phyloP scores from a whole-genome alignment of 2,329 filamentous ascomycete species.

The Stagonosporopsis rhizophila region DNA sequence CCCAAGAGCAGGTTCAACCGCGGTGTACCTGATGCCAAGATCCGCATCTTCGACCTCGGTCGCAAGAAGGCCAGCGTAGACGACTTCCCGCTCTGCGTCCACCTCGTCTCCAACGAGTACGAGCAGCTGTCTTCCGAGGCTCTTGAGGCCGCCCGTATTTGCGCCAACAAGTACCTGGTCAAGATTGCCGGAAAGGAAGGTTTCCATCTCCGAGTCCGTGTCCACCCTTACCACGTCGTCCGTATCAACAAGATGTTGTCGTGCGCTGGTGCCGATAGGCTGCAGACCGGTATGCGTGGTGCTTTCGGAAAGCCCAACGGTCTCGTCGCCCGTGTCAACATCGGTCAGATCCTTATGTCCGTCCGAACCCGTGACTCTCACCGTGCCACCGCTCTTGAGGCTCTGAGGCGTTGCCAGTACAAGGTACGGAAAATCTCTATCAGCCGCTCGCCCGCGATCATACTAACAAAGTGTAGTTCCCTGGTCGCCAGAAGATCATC shows the following conservation, averaged over 20 bases:
- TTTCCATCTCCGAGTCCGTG: slow-evolving; percentile 77
- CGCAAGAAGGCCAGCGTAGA: slow-evolving; percentile 99
- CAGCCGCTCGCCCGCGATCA: not conserved
- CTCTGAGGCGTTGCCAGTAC: slow-evolving; percentile 98
- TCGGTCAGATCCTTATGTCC: slow-evolving; percentile 97
- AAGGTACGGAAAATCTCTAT: slow-evolving; percentile 62
- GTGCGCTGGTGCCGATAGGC: slow-evolving; percentile 99
- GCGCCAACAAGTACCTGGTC: slow-evolving; percentile 96
- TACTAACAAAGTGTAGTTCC: slow-evolving; percentile 68
- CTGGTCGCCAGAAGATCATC: slow-evolving; percentile 99
- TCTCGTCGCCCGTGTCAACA: slow-evolving; percentile 99
- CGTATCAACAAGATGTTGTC: slow-evolving; percentile 99
- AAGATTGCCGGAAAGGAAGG: slow-evolving; percentile 74
- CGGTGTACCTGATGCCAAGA: slow-evolving; percentile 84
- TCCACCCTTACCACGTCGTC: slow-evolving; percentile 99
- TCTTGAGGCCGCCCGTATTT: slow-evolving; percentile 99
- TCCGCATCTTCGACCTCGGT: slow-evolving; percentile 98
- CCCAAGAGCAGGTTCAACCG: slow-evolving; percentile 99
- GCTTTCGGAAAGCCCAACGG: slow-evolving; percentile 99
- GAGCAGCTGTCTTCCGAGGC: slow-evolving; percentile 99
- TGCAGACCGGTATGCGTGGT: slow-evolving; percentile 99
- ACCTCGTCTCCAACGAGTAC: slow-evolving; percentile 99
- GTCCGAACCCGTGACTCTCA: slow-evolving; percentile 96
- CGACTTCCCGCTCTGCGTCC: slow-evolving; percentile 97
- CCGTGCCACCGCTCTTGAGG: slow-evolving; percentile 94